phyloP scores from a whole-genome alignment of 2,329 filamentous ascomycete genomes.

The Davidsoniella neocaledoniae region DNA sequence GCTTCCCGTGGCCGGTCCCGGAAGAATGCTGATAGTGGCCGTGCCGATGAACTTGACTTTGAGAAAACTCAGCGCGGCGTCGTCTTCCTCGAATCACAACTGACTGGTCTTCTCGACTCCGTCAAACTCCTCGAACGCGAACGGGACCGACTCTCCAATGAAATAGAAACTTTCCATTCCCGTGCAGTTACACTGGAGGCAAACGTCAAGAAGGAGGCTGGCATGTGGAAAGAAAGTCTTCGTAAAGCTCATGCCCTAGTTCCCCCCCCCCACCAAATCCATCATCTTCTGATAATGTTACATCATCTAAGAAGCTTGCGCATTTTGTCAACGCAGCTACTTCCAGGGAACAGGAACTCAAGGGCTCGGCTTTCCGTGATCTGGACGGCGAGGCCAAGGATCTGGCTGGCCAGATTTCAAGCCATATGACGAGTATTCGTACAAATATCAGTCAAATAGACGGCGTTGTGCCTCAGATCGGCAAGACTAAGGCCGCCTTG shows the following conservation, averaged over 20 bases:
- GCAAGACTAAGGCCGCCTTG: constrained; percentile 30
- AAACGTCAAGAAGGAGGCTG: constrained; percentile 38
- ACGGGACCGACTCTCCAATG: constrained; percentile 36
- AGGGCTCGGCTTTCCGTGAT: constrained; percentile 16
- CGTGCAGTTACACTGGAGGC: constrained; percentile 32
- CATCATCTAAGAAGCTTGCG: neutral
- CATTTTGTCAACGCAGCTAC: neutral
- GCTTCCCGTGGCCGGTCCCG: constrained; percentile 16
- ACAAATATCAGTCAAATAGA: constrained; percentile 37
- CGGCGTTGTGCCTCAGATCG: constrained; percentile 32
- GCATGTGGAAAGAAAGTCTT: constrained; percentile 31
- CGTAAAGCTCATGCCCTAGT: constrained; percentile 22
- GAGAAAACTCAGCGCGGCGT: constrained; percentile 47
- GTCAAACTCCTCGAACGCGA: constrained; percentile 43
- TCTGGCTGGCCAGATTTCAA: constrained; percentile 26
- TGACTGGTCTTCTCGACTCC: constrained; percentile 46
- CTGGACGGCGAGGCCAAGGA: constrained; percentile 8
- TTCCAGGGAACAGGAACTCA: neutral
- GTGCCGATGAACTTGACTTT: constrained; percentile 46
- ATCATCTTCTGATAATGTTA: neutral
- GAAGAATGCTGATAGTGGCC: constrained; percentile 22
- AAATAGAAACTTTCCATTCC: constrained; percentile 38
- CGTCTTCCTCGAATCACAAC: constrained; percentile 35
- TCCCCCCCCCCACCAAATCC: neutral
- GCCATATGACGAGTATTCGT: constrained; percentile 39